These are phyloP conservation scores for Polytrichum commune DNA, from an alignment of 225 moss, liverwort and hornwort species.

Conservation along the genomic window DNA sequence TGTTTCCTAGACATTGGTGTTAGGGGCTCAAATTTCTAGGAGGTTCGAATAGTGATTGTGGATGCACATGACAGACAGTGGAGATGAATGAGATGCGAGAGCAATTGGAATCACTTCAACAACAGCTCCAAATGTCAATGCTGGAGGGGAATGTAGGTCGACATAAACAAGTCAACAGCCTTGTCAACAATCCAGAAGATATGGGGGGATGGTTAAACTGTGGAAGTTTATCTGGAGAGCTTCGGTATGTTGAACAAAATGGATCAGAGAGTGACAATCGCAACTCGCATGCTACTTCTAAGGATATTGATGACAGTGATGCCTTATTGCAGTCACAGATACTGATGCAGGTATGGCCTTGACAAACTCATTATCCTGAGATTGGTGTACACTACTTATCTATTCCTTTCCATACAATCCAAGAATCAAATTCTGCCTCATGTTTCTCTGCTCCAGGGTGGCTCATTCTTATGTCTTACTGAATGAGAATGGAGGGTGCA, in stretches of 20 bases:
- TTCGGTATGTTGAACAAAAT: conserved; percentile 73
- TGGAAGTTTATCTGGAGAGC: conserved; percentile 81
- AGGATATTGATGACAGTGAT: conserved; percentile 65
- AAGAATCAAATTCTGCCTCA: too few species aligned
- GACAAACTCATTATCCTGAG: too few species aligned
- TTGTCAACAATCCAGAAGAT: conserved; percentile 82
- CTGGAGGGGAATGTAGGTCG: conserved; percentile 62
- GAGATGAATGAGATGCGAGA: conserved; percentile 86
- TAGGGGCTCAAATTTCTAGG: too few species aligned
- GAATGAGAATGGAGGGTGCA: too few species aligned
- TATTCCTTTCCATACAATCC: too few species aligned
- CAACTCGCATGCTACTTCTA: conserved; percentile 70
- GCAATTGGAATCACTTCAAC: conserved; percentile 62
- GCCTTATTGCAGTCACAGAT: conserved; percentile 61
- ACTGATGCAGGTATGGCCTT: conserved; percentile 64
- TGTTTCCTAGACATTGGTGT: too few species aligned
- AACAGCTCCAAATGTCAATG: conserved; percentile 65
- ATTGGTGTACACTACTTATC: too few species aligned
- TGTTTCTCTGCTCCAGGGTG: too few species aligned
- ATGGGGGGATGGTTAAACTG: conserved; percentile 82
- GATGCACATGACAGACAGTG: conserved; percentile 43
- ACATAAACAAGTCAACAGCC: conserved; percentile 55
- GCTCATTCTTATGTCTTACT: too few species aligned
- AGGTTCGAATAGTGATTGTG: too few species aligned
- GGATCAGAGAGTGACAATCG: conserved; percentile 75